These are phyloP conservation scores for Auricularia sp. DNA, from an alignment of 768 basidiomycete species.

Conservation along the genomic window DNA sequence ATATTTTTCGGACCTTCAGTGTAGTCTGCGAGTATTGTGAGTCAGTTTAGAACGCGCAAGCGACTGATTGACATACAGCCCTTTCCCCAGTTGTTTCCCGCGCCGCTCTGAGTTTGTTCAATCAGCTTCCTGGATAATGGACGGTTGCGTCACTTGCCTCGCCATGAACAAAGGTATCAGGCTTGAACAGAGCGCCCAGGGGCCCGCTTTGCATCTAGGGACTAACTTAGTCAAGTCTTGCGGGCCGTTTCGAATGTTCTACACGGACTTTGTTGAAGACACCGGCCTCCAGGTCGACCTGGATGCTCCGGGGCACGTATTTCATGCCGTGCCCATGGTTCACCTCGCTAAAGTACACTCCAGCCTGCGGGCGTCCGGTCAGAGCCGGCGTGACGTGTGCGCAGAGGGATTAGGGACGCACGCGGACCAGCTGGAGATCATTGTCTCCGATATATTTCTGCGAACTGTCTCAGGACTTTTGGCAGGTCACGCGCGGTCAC, in stretches of 20 bases:
- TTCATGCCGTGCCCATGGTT: constrained; percentile 35
- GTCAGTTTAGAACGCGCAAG: not conserved
- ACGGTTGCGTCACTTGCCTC: not conserved
- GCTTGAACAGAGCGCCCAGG: constrained; percentile 70
- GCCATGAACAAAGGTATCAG: constrained; percentile 34
- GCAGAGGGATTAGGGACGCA: constrained; percentile 24
- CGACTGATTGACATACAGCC: not conserved
- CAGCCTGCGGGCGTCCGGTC: constrained; percentile 36
- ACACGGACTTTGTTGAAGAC: constrained; percentile 65
- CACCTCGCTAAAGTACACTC: constrained; percentile 75
- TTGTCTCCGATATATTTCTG: constrained; percentile 62
- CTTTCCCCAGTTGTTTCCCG: constrained; percentile 8
- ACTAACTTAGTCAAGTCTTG: constrained; percentile 4
- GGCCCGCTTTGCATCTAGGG: constrained; percentile 57
- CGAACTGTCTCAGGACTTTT: constrained; percentile 14
- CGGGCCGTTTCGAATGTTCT: not conserved
- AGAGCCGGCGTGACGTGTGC: constrained; percentile 2
- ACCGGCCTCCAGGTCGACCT: constrained; percentile 82
- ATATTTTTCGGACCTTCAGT: constrained; percentile 2
- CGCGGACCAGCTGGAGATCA: constrained; percentile 63
- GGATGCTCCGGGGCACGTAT: constrained; percentile 84
- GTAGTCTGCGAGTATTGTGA: not conserved
- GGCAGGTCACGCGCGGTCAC: constrained; percentile 6
- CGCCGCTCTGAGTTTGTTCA: not conserved
- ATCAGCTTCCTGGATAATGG: no score